Evolutionary conservation across 495 filamentous ascomycete species (phyloP), one percentile per base, ranked within the genome.

Genomic region (Bacidia gigantensis): DNA sequence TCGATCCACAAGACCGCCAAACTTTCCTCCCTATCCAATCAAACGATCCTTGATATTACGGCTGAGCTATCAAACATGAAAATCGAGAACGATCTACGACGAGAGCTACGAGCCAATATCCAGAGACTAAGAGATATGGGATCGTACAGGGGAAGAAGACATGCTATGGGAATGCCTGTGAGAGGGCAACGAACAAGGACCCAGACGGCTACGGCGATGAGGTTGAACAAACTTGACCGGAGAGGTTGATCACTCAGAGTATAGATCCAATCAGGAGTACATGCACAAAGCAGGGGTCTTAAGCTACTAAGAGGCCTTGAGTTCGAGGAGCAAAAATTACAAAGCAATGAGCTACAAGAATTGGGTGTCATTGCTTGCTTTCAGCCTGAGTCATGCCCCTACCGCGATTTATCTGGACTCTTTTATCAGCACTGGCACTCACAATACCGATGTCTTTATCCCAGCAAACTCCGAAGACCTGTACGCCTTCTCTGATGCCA

Each of bases 391-490:
- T 32, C 22, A 73, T 67, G 40, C 69, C 70, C 51, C 74, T 68
- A 23, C 82, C 82, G 48, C 75, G 71, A 69, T 98, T 94, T 53
- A 97, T 79, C 70, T 97, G 93, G 57, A 97, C 82, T 70, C 76
- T 77, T 70, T 86, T 89, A 65, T 98, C 92, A 76, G 95, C 89
- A 11, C 89, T 87, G 3, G 71, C 89, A 65, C 86, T 93, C 21
- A 96, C 83, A 65, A 98, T 95, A 7, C 92, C 92, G 40, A 93
- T 73, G 18, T 73, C 71, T 57, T 69, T 67, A 68, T 95, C 86
- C 92, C 92, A 98, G 58, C 72, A 78, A 3, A 97, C 87, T 17
- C 80, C 77, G 70, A 97, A 93, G 42, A 98, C 88, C 75, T 93
- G 94, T 45, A 81, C 77, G 35, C 86, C 87, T 40, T 93, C 86